Percentiles rank a stretch among this genome's conserved stretches.
Evolutionary conservation across 1,139 yeast species (phyloP).

Genomic region (Yamadazyma atmosphaerica): DNA sequence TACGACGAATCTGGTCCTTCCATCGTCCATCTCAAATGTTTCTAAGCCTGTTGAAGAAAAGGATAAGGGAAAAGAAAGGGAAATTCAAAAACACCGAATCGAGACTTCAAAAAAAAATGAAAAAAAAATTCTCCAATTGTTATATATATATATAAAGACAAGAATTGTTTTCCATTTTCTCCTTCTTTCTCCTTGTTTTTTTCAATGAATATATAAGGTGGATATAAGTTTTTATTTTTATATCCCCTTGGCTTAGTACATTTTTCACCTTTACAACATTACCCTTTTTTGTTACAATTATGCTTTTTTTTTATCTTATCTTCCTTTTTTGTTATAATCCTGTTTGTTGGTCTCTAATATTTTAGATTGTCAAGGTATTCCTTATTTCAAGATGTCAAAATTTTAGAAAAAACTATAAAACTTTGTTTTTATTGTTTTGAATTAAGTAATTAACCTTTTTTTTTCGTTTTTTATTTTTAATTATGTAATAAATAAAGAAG

Average conservation of each 20-base stretch:
- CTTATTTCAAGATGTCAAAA: neutral
- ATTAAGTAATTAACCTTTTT: constrained; percentile 8
- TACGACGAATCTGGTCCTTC: constrained; percentile 99
- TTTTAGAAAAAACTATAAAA: constrained; percentile 5
- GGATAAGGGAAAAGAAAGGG: neutral
- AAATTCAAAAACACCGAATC: constrained; percentile 1
- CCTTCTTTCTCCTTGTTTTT: neutral
- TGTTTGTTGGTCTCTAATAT: constrained; percentile 1
- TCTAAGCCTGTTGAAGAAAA: constrained; percentile 52
- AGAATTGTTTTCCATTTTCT: neutral
- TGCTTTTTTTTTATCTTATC: constrained; percentile 1
- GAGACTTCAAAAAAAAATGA: neutral
- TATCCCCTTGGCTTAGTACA: constrained; percentile 1
- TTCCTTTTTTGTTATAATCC: constrained; percentile 2
- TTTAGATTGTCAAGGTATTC: constrained; percentile 2
- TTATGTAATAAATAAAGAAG: constrained; percentile 17
- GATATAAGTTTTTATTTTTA: neutral
- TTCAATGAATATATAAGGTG: neutral
- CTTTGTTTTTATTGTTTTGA: constrained; percentile 5
- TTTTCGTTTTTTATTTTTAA: constrained; percentile 17
- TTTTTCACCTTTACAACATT: neutral
- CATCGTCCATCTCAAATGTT: constrained; percentile 99
- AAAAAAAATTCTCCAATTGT: too few relatives aligned
- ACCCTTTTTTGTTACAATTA: constrained; percentile 1
- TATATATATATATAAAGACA: constrained; percentile 1